Conservation (phyloP, 1,139 yeast species). For the Scheffersomyces cryptocercus region DNA sequence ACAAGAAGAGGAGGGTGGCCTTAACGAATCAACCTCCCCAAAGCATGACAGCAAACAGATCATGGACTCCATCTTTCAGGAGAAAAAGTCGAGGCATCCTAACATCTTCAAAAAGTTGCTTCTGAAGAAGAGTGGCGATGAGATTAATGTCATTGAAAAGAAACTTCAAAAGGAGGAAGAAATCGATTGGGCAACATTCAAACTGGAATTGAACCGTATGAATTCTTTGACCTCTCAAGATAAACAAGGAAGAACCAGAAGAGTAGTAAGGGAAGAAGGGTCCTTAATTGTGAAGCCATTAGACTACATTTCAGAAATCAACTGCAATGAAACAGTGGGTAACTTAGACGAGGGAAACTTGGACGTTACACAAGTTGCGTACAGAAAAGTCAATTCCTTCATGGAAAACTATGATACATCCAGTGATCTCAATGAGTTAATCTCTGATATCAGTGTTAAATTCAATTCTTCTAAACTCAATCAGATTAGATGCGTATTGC, state of each 20-base stretch:
- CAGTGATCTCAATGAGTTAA: constrained; percentile 44
- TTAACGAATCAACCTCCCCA: neutral
- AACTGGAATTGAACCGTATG: constrained; percentile 68
- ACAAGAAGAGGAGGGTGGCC: constrained; percentile 12
- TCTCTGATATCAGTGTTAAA: constrained; percentile 47
- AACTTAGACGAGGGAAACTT: constrained; percentile 18
- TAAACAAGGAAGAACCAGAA: constrained; percentile 64
- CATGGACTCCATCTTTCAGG: constrained; percentile 40
- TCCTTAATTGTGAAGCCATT: constrained; percentile 70
- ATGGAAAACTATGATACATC: constrained; percentile 29
- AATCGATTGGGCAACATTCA: constrained; percentile 44
- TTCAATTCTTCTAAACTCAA: constrained; percentile 35
- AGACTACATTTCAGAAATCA: constrained; percentile 55
- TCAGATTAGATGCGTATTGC: constrained; percentile 40
- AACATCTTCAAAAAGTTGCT: constrained; percentile 58
- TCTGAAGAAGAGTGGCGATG: constrained; percentile 30
- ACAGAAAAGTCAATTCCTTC: constrained; percentile 34
- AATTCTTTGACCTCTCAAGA: constrained; percentile 73
- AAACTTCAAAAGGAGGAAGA: constrained; percentile 34
- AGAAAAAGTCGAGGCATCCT: constrained; percentile 47
- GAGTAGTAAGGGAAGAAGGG: constrained; percentile 69
- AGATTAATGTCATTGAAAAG: constrained; percentile 35
- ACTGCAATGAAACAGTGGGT: constrained; percentile 41
- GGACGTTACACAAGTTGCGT: constrained; percentile 18
- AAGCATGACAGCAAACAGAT: constrained; percentile 6